These are phyloP conservation scores for Kingdonia uniflora DNA, from an alignment of 164 flowering plant species.

Conservation along the genomic window DNA sequence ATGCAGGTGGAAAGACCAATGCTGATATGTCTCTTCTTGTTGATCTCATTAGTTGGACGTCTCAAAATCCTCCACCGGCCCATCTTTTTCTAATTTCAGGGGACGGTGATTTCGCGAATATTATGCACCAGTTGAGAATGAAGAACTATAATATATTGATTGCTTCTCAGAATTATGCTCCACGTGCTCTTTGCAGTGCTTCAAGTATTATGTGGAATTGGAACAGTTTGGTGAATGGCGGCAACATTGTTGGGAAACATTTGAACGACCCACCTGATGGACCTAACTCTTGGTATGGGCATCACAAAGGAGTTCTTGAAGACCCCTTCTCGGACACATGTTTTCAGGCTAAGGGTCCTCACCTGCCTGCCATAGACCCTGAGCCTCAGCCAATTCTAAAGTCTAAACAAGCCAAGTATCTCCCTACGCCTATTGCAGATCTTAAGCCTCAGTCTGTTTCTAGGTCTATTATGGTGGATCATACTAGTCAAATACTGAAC, in stretches of 20 bases:
- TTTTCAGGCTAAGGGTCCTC: slow-evolving; percentile 1
- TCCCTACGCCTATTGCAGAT: too few relatives aligned
- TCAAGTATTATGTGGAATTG: slow-evolving; percentile 95
- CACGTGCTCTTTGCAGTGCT: slow-evolving; percentile 73
- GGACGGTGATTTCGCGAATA: slow-evolving; percentile 58
- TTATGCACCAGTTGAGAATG: slow-evolving; percentile 71
- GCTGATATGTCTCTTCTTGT: slow-evolving; percentile 72
- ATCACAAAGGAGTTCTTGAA: slow-evolving; percentile 41
- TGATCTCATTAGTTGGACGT: slow-evolving; percentile 77
- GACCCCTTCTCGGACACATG: slow-evolving; percentile 33
- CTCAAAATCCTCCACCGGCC: slow-evolving; percentile 92
- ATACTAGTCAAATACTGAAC: slow-evolving; percentile 35
- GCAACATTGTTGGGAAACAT: slow-evolving; percentile 50
- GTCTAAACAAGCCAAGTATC: not conserved
- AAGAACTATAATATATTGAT: slow-evolving; percentile 84
- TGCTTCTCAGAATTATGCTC: slow-evolving; percentile 42
- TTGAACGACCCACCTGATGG: slow-evolving; percentile 93
- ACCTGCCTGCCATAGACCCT: slow-evolving; percentile 24
- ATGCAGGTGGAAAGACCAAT: slow-evolving; percentile 82
- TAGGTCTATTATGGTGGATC: slow-evolving; percentile 19
- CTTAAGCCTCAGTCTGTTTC: too few relatives aligned
- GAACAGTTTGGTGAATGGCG: slow-evolving; percentile 56
- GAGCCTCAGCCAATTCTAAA: slow-evolving; percentile 44
- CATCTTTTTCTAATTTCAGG: slow-evolving; percentile 86
- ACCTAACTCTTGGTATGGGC: slow-evolving; percentile 83